These are phyloP conservation scores for Bocquillonia castaneifolia DNA, from an alignment of 441 rosid species.

Conservation along the genomic window DNA sequence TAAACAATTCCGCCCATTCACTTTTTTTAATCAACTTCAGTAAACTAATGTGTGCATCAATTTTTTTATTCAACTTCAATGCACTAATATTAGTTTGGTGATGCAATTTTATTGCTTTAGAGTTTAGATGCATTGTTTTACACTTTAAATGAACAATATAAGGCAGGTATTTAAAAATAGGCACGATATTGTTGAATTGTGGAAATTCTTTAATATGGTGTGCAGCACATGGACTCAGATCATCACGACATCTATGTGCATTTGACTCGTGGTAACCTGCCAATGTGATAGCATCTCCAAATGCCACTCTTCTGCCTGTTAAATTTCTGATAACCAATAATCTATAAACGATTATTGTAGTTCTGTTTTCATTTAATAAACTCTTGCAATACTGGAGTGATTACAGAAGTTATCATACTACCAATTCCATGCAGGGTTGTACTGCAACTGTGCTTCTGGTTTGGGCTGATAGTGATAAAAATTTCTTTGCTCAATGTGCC, in stretches of 20 bases:
- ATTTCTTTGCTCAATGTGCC: conserved; percentile 80
- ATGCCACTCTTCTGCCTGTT: not conserved
- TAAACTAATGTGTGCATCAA: too few relatives aligned
- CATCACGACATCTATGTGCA: not conserved
- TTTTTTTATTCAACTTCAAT: not conserved
- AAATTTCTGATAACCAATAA: not conserved
- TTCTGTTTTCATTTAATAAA: not conserved
- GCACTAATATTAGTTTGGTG: not conserved
- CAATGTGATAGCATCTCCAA: not conserved
- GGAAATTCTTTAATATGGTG: not conserved
- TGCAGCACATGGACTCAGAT: conserved; percentile 7
- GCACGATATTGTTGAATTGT: not conserved
- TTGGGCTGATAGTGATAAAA: conserved; percentile 56
- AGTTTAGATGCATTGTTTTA: too few relatives aligned
- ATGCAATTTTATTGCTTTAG: not conserved
- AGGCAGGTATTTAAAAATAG: not conserved
- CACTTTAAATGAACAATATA: not conserved
- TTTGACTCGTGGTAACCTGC: not conserved
- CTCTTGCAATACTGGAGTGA: not conserved
- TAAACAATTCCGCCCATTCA: too few relatives aligned
- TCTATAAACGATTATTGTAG: not conserved
- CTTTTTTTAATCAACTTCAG: too few relatives aligned
- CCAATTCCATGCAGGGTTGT: conserved; percentile 59
- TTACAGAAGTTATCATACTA: not conserved
- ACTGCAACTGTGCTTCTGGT: conserved; percentile 88